phyloP scores from a whole-genome alignment of 2,329 filamentous ascomycete genomes.

The Ascochyta rabiei region DNA sequence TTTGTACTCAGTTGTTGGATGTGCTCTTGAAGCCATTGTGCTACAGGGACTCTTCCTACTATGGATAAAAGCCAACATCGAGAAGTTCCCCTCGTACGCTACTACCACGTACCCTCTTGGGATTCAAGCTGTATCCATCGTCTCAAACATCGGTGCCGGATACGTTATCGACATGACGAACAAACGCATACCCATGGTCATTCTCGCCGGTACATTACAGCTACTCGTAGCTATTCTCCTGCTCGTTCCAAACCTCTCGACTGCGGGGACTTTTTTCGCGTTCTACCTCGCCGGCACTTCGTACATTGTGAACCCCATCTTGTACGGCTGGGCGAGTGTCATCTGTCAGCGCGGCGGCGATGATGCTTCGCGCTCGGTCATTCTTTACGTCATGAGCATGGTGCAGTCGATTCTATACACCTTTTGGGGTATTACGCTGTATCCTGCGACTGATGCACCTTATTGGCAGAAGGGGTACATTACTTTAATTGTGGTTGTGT shows the following conservation, averaged over 20 bases:
- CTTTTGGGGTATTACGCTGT: slow-evolving; percentile 54
- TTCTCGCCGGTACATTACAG: slow-evolving; percentile 43
- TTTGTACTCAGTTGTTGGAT: slow-evolving; percentile 46
- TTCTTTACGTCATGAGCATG: slow-evolving; percentile 52
- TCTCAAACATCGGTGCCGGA: slow-evolving; percentile 52
- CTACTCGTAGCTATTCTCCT: slow-evolving; percentile 43
- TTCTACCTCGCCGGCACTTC: slow-evolving; percentile 49
- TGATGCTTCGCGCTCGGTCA: slow-evolving; percentile 50
- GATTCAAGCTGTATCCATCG: slow-evolving; percentile 62
- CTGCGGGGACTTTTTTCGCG: slow-evolving; percentile 45
- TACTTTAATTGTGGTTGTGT: slow-evolving; percentile 43
- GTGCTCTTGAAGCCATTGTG: slow-evolving; percentile 46
- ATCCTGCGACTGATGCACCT: slow-evolving; percentile 51
- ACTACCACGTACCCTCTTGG: slow-evolving; percentile 65
- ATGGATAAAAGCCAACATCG: slow-evolving; percentile 32
- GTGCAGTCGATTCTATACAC: slow-evolving; percentile 51
- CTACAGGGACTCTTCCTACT: slow-evolving; percentile 34
- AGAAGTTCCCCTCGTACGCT: slow-evolving; percentile 50
- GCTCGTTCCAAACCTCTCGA: slow-evolving; percentile 41
- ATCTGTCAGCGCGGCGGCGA: slow-evolving; percentile 49
- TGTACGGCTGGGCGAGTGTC: slow-evolving; percentile 51
- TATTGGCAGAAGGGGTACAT: slow-evolving; percentile 52
- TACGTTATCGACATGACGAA: slow-evolving; percentile 49
- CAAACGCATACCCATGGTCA: slow-evolving; percentile 44
- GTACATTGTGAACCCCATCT: slow-evolving; percentile 50